These are phyloP conservation scores for Rhizophagus sp. DNA, from an alignment of 192 early-diverging fungal species.

Conservation along the genomic window DNA sequence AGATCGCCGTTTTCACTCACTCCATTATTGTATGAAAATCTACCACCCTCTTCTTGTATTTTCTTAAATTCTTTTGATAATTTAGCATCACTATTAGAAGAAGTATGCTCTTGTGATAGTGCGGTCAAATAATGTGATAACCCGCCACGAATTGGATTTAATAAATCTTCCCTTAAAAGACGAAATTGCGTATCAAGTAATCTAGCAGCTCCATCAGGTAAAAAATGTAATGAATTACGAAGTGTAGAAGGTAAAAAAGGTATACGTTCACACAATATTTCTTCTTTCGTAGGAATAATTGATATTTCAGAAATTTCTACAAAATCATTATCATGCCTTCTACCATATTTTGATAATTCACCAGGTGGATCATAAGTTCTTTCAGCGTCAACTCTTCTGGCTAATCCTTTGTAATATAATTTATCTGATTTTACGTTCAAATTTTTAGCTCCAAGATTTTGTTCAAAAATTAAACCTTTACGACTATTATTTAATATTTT, in stretches of 20 bases:
- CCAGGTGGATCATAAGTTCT: slow-evolving; percentile 28
- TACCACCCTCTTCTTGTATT: neutral
- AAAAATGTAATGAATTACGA: slow-evolving; percentile 45
- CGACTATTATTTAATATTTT: neutral
- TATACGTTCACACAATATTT: slow-evolving; percentile 40
- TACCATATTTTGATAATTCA: slow-evolving; percentile 36
- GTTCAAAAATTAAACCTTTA: no score
- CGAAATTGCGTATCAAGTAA: slow-evolving; percentile 63
- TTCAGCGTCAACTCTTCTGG: neutral
- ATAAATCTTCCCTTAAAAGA: slow-evolving; percentile 59
- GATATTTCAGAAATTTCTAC: slow-evolving; percentile 44
- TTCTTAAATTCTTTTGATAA: neutral
- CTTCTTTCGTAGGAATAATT: slow-evolving; percentile 55
- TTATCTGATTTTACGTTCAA: no score
- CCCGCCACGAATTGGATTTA: slow-evolving; percentile 46
- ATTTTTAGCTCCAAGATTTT: no score
- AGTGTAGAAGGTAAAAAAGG: slow-evolving; percentile 50
- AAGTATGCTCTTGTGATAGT: slow-evolving; percentile 15
- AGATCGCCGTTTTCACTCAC: neutral
- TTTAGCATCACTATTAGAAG: no score
- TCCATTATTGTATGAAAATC: no score
- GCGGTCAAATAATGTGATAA: slow-evolving; percentile 39
- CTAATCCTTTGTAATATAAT: no score
- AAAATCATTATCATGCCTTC: slow-evolving; percentile 58
- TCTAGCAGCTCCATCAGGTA: slow-evolving; percentile 45